Conservation (phyloP, 2,329 filamentous ascomycete genomes). For the Neopestalotiopsis rosae region DNA sequence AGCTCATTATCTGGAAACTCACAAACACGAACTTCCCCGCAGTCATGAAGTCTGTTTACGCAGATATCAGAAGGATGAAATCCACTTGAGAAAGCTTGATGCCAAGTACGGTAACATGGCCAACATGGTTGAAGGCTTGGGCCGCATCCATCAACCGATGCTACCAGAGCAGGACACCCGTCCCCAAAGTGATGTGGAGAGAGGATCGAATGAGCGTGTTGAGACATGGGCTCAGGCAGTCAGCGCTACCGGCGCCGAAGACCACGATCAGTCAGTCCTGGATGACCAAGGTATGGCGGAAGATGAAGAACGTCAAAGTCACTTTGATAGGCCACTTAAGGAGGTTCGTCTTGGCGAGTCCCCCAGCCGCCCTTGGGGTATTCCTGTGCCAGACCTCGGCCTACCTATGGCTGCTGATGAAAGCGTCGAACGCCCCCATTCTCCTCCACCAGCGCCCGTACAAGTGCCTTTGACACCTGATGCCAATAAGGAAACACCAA, state of each 20-base stretch:
- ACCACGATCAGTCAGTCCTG: slow-evolving; percentile 44
- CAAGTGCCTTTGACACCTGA: slow-evolving; percentile 48
- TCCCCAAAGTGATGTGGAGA: slow-evolving; percentile 51
- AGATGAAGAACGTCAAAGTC: slow-evolving; percentile 68
- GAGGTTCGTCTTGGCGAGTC: slow-evolving; percentile 94
- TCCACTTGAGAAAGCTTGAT: slow-evolving; percentile 85
- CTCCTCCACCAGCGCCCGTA: slow-evolving; percentile 63
- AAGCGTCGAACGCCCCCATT: slow-evolving; percentile 49
- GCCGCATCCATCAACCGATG: slow-evolving; percentile 87
- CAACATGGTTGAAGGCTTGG: slow-evolving; percentile 92
- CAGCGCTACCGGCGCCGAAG: slow-evolving; percentile 50
- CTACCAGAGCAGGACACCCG: slow-evolving; percentile 65
- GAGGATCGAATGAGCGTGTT: slow-evolving; percentile 71
- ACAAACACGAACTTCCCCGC: slow-evolving; percentile 92
- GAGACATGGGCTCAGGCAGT: slow-evolving; percentile 86
- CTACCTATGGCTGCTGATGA: slow-evolving; percentile 38
- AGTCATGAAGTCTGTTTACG: slow-evolving; percentile 93
- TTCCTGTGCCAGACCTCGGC: slow-evolving; percentile 73
- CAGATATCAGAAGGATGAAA: slow-evolving; percentile 85
- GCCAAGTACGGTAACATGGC: slow-evolving; percentile 92
- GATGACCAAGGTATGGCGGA: slow-evolving; percentile 40
- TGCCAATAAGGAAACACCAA: slow-evolving; percentile 28
- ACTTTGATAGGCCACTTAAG: slow-evolving; percentile 84
- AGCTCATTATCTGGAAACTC: slow-evolving; percentile 89
- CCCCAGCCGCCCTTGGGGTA: slow-evolving; percentile 91